Evolutionary conservation across 1,284 basidiomycete genomes (phyloP).

Genomic region (Kalmanozyma brasiliensis): DNA sequence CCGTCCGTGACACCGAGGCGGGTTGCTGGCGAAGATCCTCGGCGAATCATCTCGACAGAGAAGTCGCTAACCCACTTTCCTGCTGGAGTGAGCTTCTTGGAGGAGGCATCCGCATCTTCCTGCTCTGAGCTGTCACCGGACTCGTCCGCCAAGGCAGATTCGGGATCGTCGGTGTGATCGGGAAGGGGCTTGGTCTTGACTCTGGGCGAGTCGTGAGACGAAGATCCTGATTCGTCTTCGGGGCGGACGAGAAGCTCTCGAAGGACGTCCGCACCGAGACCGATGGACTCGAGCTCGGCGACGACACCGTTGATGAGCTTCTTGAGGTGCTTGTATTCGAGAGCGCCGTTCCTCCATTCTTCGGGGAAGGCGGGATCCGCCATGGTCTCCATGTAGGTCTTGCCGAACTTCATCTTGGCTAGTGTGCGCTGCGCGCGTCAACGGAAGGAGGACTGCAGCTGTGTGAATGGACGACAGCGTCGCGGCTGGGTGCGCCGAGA

Average conservation of each 20-base stretch:
- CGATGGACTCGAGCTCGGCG: slow-evolving; percentile 80
- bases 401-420: slow-evolving; percentile 80
- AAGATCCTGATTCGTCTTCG: slow-evolving; percentile 17
- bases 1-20: neutral
- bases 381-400: slow-evolving; percentile 79
- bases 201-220: slow-evolving; percentile 8
- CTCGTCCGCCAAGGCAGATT: slow-evolving; percentile 38
- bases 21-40: slow-evolving; percentile 19
- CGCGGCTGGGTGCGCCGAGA: too few relatives aligned
- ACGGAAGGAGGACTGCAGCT: too few relatives aligned
- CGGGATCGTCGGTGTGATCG: slow-evolving; percentile 12
- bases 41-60: slow-evolving; percentile 41
- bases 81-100: slow-evolving; percentile 34
- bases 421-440: slow-evolving; percentile 18
- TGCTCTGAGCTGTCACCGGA: slow-evolving; percentile 40
- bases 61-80: slow-evolving; percentile 48
- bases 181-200: slow-evolving; percentile 13
- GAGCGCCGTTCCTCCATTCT: slow-evolving; percentile 79
- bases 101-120: slow-evolving; percentile 5
- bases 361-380: slow-evolving; percentile 75
- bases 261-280: slow-evolving; percentile 76
- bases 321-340: slow-evolving; percentile 92
- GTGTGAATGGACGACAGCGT: too few relatives aligned
- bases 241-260: slow-evolving; percentile 69
- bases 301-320: slow-evolving; percentile 90